phyloP scores from a whole-genome alignment of 2,329 filamentous ascomycete genomes.

The Lachnum nothofagi region DNA sequence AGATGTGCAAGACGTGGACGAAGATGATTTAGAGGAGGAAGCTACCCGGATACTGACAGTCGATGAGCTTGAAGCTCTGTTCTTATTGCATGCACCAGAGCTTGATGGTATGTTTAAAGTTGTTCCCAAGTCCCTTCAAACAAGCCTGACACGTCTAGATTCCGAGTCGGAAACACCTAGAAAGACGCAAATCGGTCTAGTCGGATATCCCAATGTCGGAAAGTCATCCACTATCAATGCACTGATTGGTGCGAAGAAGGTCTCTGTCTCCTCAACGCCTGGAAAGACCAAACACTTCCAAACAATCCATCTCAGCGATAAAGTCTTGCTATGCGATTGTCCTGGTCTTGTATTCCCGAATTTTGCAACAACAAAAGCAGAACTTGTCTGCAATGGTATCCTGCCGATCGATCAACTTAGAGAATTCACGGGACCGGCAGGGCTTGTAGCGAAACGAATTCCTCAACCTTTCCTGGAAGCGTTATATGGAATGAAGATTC shows the following conservation, averaged over 20 bases:
- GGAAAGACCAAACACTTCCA: constrained; percentile 99
- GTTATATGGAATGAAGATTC: constrained; percentile 87
- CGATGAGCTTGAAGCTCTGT: constrained; percentile 85
- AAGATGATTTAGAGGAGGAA: constrained; percentile 33
- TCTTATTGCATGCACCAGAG: constrained; percentile 68
- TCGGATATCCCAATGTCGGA: constrained; percentile 97
- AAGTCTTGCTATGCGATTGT: constrained; percentile 92
- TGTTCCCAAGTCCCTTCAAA: neutral
- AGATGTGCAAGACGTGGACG: constrained; percentile 32
- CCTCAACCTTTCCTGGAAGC: constrained; percentile 86
- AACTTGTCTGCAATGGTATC: constrained; percentile 91
- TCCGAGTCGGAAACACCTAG: constrained; percentile 43
- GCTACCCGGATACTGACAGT: constrained; percentile 81
- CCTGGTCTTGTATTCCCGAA: constrained; percentile 98
- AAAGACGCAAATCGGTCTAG: constrained; percentile 86
- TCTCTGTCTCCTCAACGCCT: constrained; percentile 93
- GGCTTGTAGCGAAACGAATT: constrained; percentile 76
- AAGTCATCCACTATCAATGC: constrained; percentile 99
- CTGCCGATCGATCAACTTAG: constrained; percentile 94
- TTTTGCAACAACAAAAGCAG: constrained; percentile 92
- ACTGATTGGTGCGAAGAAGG: constrained; percentile 96
- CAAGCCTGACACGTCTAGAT: constrained; percentile 30
- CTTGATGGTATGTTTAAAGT: constrained; percentile 44
- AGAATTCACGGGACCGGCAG: constrained; percentile 83
- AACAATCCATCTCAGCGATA: constrained; percentile 87